Conservation (phyloP, 352 stramenopile species). For the Globisporangium barbulae region DNA sequence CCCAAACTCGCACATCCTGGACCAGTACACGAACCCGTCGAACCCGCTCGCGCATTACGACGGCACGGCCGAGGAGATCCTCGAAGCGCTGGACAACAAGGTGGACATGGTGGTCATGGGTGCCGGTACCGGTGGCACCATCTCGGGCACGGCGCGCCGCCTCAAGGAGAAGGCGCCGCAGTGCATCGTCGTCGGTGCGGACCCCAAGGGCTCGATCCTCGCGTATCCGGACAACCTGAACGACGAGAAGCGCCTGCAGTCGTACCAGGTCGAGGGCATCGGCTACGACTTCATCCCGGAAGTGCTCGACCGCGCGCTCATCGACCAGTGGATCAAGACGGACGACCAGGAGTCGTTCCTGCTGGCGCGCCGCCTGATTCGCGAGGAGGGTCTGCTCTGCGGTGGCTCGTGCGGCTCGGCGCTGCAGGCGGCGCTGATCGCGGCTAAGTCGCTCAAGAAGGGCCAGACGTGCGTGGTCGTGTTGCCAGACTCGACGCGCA, state of each 20-base stretch:
- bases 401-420: slow-evolving; percentile 91
- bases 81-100: slow-evolving; percentile 89
- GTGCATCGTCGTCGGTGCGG: slow-evolving; percentile 85
- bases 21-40: slow-evolving; percentile 95
- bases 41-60: slow-evolving; percentile 96
- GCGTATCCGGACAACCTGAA: slow-evolving; percentile 90
- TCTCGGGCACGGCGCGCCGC: slow-evolving; percentile 92
- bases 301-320: slow-evolving; percentile 89
- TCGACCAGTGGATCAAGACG: slow-evolving; percentile 95
- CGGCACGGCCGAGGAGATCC: slow-evolving; percentile 93
- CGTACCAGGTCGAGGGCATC: slow-evolving; percentile 95
- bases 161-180: slow-evolving; percentile 90
- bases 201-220: slow-evolving; percentile 92
- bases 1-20: slow-evolving; percentile 93
- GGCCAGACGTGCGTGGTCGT: slow-evolving; percentile 94
- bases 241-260: slow-evolving; percentile 83
- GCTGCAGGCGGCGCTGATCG: slow-evolving; percentile 77
- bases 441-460: slow-evolving; percentile 67
- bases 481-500: slow-evolving; percentile 93
- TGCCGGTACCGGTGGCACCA: slow-evolving; percentile 94
- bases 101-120: slow-evolving; percentile 95
- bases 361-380: slow-evolving; percentile 92
- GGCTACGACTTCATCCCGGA: slow-evolving; percentile 96
- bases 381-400: slow-evolving; percentile 93
- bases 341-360: slow-evolving; percentile 94